Conservation (phyloP, 2,329 filamentous ascomycete genomes). For the Ophioceras dolichostomum region DNA sequence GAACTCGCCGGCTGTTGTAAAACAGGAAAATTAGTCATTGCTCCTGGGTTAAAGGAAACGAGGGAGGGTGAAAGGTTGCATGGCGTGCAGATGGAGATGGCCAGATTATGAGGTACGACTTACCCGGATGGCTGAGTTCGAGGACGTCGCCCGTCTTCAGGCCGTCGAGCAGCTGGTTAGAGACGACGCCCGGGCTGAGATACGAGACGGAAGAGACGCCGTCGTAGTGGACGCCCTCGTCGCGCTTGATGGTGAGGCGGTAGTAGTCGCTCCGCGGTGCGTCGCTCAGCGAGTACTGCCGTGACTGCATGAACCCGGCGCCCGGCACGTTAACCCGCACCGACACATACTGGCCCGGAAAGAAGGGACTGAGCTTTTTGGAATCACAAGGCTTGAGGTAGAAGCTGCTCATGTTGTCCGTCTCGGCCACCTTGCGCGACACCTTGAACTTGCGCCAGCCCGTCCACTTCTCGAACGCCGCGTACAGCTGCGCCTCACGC, state of each 20-base stretch:
- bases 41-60: no score
- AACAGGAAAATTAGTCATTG: no score
- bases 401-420: slow-evolving; percentile 58
- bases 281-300: slow-evolving; percentile 65
- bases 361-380: slow-evolving; percentile 46
- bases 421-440: slow-evolving; percentile 50
- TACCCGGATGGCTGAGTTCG: slow-evolving; percentile 55
- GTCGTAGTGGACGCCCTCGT: slow-evolving; percentile 36
- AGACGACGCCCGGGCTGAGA: slow-evolving; percentile 51
- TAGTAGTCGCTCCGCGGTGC: slow-evolving; percentile 49
- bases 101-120: no score
- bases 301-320: slow-evolving; percentile 47
- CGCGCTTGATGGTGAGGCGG: slow-evolving; percentile 60
- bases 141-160: slow-evolving; percentile 49
- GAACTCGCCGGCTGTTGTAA: slow-evolving; percentile 50
- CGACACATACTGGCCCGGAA: slow-evolving; percentile 63
- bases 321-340: slow-evolving; percentile 44
- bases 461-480: slow-evolving; percentile 47
- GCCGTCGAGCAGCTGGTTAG: slow-evolving; percentile 54
- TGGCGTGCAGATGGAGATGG: no score
- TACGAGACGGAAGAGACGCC: slow-evolving; percentile 29
- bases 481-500: slow-evolving; percentile 52
- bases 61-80: no score
- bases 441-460: slow-evolving; percentile 58
- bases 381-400: slow-evolving; percentile 53